A percentile compares a stretch with the other conserved stretches of the same genome.
Evolutionary conservation across 1,139 yeast genomes (phyloP).

Genomic region (Blastobotrys buckinghamii): DNA sequence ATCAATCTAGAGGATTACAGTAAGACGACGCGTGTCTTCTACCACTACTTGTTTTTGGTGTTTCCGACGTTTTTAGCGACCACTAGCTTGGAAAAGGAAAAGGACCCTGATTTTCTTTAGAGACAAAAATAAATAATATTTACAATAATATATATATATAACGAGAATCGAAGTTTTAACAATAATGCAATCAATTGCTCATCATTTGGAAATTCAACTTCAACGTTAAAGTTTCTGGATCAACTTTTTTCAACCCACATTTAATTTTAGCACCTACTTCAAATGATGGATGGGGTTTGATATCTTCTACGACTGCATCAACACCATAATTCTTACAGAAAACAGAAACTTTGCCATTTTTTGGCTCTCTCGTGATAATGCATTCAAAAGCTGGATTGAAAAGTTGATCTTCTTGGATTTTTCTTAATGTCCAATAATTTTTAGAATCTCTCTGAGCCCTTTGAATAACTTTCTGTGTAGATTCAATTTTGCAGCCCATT

Average conservation of each 20-base stretch:
- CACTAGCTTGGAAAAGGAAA: too few species aligned
- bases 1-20: too few species aligned
- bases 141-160: neutral
- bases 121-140: neutral
- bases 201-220: slow-evolving; percentile 8
- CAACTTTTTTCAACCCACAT: slow-evolving; percentile 13
- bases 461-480: slow-evolving; percentile 18
- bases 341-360: slow-evolving; percentile 1
- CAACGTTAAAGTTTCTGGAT: slow-evolving; percentile 9
- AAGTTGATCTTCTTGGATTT: slow-evolving; percentile 30
- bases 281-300: slow-evolving; percentile 4
- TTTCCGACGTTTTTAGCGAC: too few species aligned
- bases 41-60: too few species aligned
- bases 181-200: too few species aligned
- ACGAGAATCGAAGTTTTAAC: neutral
- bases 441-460: slow-evolving; percentile 27
- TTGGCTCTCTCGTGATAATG: slow-evolving; percentile 2
- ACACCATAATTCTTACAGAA: slow-evolving; percentile 11
- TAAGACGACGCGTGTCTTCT: too few species aligned
- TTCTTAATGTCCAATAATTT: slow-evolving; percentile 40
- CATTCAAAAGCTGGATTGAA: slow-evolving; percentile 6
- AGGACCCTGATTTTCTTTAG: too few species aligned
- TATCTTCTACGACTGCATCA: slow-evolving; percentile 7
- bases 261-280: slow-evolving; percentile 7
- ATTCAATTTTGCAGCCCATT: slow-evolving; percentile 26